Conservation (phyloP, 352 stramenopile genomes). For the Globisporangium yorkense region DNA sequence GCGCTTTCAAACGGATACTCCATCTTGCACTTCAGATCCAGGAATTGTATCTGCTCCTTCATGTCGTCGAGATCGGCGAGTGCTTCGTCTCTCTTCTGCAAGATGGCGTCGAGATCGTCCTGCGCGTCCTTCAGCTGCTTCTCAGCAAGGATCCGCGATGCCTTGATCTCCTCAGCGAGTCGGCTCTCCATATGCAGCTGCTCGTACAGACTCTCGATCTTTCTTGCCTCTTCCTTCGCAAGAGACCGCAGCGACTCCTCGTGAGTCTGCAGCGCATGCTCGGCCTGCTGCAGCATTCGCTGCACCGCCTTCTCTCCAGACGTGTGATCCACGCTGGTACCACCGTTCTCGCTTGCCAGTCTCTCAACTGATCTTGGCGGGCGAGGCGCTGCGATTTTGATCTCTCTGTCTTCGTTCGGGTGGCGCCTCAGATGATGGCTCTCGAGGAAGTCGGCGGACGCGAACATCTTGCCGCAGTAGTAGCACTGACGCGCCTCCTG, state of each 20-base stretch:
- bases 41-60: slow-evolving; percentile 54
- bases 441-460: slow-evolving; percentile 46
- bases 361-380: not conserved
- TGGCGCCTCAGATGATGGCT: slow-evolving; percentile 60
- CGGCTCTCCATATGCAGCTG: slow-evolving; percentile 42
- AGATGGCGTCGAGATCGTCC: slow-evolving; percentile 30
- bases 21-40: slow-evolving; percentile 40
- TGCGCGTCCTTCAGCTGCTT: slow-evolving; percentile 22
- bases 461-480: slow-evolving; percentile 69
- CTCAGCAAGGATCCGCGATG: slow-evolving; percentile 19
- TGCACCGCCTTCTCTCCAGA: slow-evolving; percentile 23
- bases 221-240: slow-evolving; percentile 34
- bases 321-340: not conserved
- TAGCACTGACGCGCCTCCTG: slow-evolving; percentile 48
- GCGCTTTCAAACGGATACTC: slow-evolving; percentile 14
- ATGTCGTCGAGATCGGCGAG: slow-evolving; percentile 29
- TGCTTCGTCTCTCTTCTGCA: slow-evolving; percentile 27
- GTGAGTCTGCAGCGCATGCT: slow-evolving; percentile 39
- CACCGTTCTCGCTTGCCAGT: not conserved
- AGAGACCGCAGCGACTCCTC: slow-evolving; percentile 42
- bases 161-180: slow-evolving; percentile 37
- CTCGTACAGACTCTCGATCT: slow-evolving; percentile 50
- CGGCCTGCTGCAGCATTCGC: slow-evolving; percentile 45
- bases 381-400: slow-evolving; percentile 6
- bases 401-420: slow-evolving; percentile 16